Base-by-base conservation (phyloP, 2,329 filamentous ascomycete genomes). In the Ramularia collo-cygni region DNA sequence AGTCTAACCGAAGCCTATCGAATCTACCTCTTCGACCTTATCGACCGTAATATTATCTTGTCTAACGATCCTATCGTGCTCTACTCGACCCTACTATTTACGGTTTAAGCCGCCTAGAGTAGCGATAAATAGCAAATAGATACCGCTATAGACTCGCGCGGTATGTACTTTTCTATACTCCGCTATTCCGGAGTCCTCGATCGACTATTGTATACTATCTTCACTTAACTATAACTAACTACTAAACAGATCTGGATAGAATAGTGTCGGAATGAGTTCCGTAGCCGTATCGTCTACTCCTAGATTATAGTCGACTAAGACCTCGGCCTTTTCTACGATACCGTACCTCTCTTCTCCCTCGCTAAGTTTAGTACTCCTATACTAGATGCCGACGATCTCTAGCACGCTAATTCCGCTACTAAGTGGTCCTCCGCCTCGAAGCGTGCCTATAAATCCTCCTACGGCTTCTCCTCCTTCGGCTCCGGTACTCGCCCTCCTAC, bases 81-180 rank as follows among this genome's bases (percentile, higher is more conserved):
- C 32, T 73, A 79, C 28, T 79, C 78, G 34, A 80, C 80, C 0
- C 64, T 85, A 9, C 70, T 85, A 3, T 83, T 83, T 57, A 82
- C 76, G 2, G 71, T 81, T 2, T 70, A 83, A 17, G 81, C 79
- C 7, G 78, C 78, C 1, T 85, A 81, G 81, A 82, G 80, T 55
- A 81, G 81, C 33, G 81, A 85, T 60, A 84, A 84, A 62, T 84
- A 80, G 79, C 77, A 83, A 49, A 85, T 84, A 79, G 80, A 85
- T 53, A 83, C 84, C 48, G 76, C 79, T 29, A 83, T 84, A 78
- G 80, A 81, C 19, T 81, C 84, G 59, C 72, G 79, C 33, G 78
- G 78, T 42, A 84, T 84, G 78, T 85, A 85, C 58, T 72, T 83
- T 44, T 74, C 79, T 43, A 85, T 85, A 81, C 64, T 85, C 14